Conservation (phyloP, 805 yeast species). For the Kockiozyma suomiensis region DNA sequence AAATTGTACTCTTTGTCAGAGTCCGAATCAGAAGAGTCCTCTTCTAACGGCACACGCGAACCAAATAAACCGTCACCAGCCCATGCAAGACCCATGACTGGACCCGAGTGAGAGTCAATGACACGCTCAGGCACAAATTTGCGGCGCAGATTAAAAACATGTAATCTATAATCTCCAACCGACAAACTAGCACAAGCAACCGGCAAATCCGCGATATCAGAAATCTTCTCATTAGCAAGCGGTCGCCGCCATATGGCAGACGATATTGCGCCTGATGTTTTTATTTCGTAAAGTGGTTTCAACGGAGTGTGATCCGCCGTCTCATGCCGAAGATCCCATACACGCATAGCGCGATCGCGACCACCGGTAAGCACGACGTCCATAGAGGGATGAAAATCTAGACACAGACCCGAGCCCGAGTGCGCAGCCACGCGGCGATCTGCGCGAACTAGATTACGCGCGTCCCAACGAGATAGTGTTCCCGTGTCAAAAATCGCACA, state of each 20-base stretch:
- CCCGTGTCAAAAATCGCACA: constrained; percentile 90
- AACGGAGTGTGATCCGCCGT: not conserved
- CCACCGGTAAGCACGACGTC: constrained; percentile 92
- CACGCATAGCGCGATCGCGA: constrained; percentile 78
- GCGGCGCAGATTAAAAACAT: constrained; percentile 69
- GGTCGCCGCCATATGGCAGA: constrained; percentile 68
- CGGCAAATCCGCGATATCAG: constrained; percentile 52
- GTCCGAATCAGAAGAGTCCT: not conserved
- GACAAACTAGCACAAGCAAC: constrained; percentile 74
- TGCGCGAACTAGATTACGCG: constrained; percentile 60
- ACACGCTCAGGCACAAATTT: constrained; percentile 69
- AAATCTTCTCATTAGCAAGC: constrained; percentile 39
- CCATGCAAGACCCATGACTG: constrained; percentile 62
- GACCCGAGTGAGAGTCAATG: constrained; percentile 53
- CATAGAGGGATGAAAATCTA: constrained; percentile 83
- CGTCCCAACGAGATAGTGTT: constrained; percentile 80
- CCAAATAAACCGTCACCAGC: constrained; percentile 39
- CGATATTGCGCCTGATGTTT: constrained; percentile 76
- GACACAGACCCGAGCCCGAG: constrained; percentile 83
- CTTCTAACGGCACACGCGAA: constrained; percentile 1
- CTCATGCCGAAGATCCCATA: constrained; percentile 64
- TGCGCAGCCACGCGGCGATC: constrained; percentile 86
- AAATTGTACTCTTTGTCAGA: not conserved
- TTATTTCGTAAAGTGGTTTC: constrained; percentile 68
- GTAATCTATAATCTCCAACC: constrained; percentile 63